A percentile compares a stretch with the other conserved stretches of the same genome.
phyloP scores from a whole-genome alignment of 169 alveolate species.

The Eimeria mitis region DNA sequence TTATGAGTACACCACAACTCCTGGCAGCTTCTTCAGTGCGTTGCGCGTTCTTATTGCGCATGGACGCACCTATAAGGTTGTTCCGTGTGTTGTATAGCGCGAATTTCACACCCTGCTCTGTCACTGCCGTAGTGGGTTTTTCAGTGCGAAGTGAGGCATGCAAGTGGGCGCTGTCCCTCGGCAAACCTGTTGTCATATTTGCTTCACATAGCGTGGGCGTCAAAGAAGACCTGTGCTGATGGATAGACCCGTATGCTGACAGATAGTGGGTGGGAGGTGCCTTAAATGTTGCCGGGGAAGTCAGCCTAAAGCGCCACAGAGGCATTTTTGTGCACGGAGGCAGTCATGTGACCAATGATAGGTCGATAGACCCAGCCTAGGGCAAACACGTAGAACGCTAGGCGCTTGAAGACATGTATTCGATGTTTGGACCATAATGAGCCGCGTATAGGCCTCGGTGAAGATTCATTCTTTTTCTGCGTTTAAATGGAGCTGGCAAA shows the following conservation, averaged over 20 bases:
- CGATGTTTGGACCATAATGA: background rate
- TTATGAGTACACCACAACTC: no score
- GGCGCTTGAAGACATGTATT: background rate
- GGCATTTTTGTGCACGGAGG: no score
- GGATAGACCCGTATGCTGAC: no score
- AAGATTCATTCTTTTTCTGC: background rate
- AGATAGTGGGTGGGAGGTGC: background rate
- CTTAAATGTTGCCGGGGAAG: background rate
- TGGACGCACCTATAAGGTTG: no score
- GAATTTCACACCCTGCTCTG: background rate
- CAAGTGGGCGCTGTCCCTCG: background rate
- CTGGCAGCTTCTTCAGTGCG: no score
- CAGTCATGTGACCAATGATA: background rate
- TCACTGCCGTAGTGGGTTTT: background rate
- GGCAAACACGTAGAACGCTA: background rate
- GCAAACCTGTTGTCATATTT: background rate
- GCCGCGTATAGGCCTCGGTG: background rate
- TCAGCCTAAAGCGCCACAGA: background rate
- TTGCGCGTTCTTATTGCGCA: no score
- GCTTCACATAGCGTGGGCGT: background rate
- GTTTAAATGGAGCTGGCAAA: background rate
- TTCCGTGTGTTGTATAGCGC: no score
- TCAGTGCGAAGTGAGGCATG: background rate
- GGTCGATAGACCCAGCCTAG: no score
- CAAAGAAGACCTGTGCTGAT: background rate